Conservation (phyloP, 2,329 filamentous ascomycete genomes). For the Achaetomium macrosporum region DNA sequence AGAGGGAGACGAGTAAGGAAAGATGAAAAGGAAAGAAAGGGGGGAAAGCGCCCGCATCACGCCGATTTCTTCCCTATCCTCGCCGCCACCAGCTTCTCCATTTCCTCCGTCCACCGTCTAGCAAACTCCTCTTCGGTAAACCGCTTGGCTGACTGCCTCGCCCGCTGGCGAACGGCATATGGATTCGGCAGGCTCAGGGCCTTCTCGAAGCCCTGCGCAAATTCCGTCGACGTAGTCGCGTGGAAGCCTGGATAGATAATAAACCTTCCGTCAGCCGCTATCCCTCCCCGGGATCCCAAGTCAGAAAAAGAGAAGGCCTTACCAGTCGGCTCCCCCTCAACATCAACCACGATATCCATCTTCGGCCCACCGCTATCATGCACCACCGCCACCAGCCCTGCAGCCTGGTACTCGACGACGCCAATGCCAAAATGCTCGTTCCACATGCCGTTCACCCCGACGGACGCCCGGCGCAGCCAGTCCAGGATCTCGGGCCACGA, state of each 20-base stretch:
- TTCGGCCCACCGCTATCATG: constrained; percentile 92
- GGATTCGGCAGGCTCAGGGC: constrained; percentile 69
- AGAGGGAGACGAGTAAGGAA: background rate
- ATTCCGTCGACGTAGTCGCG: constrained; percentile 70
- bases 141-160: constrained; percentile 69
- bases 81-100: constrained; percentile 60
- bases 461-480: constrained; percentile 67
- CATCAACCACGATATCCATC: constrained; percentile 79
- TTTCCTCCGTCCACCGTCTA: constrained; percentile 67
- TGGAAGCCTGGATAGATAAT: constrained; percentile 61
- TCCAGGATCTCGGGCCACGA: constrained; percentile 81
- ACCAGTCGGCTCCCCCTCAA: constrained; percentile 76
- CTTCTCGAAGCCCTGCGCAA: constrained; percentile 72
- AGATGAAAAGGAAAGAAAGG: background rate
- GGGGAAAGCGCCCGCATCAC: background rate
- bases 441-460: constrained; percentile 99
- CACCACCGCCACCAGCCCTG: constrained; percentile 86
- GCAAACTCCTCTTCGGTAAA: constrained; percentile 88
- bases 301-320: constrained; percentile 23
- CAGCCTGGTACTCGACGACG: constrained; percentile 96
- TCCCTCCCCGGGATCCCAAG: background rate
- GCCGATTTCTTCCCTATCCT: constrained; percentile 2
- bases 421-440: constrained; percentile 99
- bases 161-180: constrained; percentile 67
- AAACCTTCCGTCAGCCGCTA: background rate